Conservation (phyloP, 192 early-diverging fungal species). For the Spinellus fusiger region DNA sequence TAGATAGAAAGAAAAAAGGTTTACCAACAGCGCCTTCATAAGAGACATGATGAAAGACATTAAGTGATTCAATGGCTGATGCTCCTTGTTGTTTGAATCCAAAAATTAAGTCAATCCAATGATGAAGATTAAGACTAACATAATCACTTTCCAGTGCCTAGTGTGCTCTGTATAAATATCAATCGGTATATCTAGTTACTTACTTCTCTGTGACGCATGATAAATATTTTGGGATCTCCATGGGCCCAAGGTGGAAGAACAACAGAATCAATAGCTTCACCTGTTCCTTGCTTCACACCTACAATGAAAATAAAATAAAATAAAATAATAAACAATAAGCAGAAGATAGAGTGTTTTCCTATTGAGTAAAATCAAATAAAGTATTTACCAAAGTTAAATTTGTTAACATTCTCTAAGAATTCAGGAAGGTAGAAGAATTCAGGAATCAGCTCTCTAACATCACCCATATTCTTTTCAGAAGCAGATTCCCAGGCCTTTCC, state of each 20-base stretch:
- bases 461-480: conserved; percentile 64
- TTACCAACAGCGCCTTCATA: conserved; percentile 88
- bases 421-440: conserved; percentile 96
- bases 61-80: conserved; percentile 78
- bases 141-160: conserved; percentile 77
- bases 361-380: too few relatives aligned
- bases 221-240: conserved; percentile 64
- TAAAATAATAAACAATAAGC: too few relatives aligned
- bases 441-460: conserved; percentile 92
- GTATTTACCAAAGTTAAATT: conserved; percentile 53
- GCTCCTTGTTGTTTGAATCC: conserved; percentile 92
- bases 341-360: too few relatives aligned
- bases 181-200: background rate
- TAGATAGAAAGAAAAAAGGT: background rate
- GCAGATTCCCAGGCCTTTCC: conserved; percentile 71
- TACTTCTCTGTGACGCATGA: conserved; percentile 70
- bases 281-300: conserved; percentile 45
- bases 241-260: conserved; percentile 83
- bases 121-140: conserved; percentile 81
- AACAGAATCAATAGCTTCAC: conserved; percentile 70
- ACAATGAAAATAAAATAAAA: too few relatives aligned
- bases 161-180: conserved; percentile 5
- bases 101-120: conserved; percentile 96
- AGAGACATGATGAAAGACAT: conserved; percentile 95
- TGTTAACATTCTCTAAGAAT: conserved; percentile 74